A percentile compares a stretch with the other conserved stretches of the same genome.
phyloP scores from a whole-genome alignment of 257 asterid genomes.

The Solanum sitiens region DNA sequence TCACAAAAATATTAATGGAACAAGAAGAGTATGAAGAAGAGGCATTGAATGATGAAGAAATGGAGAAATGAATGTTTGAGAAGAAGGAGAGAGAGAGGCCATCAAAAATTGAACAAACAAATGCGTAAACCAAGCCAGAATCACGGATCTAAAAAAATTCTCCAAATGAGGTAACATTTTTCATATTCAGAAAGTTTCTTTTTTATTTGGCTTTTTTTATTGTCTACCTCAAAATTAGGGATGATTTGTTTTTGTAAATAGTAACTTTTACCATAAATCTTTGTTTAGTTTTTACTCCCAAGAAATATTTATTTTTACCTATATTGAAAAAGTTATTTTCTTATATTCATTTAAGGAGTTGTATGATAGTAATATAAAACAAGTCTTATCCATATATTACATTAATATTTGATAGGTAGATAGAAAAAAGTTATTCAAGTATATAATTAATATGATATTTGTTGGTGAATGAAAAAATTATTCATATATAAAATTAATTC shows the following conservation, averaged over 20 bases:
- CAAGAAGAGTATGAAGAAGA: neutral
- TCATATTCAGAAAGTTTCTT: neutral
- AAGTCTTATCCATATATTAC: no score
- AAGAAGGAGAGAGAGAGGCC: neutral
- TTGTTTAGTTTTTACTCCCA: neutral
- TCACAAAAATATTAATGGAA: no score
- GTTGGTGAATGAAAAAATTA: neutral
- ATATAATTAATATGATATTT: no score
- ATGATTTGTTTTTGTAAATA: neutral
- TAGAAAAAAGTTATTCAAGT: no score
- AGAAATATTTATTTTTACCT: neutral
- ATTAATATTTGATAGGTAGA: neutral
- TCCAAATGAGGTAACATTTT: neutral
- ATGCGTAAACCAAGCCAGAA: neutral
- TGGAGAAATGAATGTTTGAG: neutral
- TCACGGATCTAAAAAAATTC: slow-evolving; percentile 5
- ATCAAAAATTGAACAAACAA: slow-evolving; percentile 3
- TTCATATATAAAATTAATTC: no score
- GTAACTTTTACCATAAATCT: neutral
- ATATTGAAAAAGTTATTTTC: no score
- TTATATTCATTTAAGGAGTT: neutral
- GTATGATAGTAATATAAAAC: neutral
- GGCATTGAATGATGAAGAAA: neutral
- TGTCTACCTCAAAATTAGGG: neutral
- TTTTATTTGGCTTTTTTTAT: neutral